phyloP scores from a whole-genome alignment of 2,329 filamentous ascomycete genomes.

The Botrytis sinoallii region DNA sequence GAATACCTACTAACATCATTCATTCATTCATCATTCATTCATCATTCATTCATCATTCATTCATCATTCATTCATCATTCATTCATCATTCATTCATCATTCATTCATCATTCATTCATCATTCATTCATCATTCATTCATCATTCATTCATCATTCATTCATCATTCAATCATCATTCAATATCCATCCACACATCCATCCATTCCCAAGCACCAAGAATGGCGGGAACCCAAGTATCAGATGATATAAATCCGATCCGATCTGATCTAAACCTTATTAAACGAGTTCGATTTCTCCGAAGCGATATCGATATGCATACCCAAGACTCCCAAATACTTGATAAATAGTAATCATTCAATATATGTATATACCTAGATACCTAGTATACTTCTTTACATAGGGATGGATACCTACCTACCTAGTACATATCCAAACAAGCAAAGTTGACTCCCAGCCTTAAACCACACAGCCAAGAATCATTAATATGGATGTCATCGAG shows the following conservation, averaged over 20 bases:
- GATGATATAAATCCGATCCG: neutral
- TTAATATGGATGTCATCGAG: neutral
- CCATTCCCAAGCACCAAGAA: neutral
- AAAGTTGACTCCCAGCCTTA: neutral
- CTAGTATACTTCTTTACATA: too few relatives aligned
- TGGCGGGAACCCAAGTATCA: neutral
- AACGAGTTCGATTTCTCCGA: neutral
- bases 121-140: neutral
- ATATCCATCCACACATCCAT: too few relatives aligned
- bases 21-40: neutral
- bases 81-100: neutral
- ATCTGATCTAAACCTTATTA: neutral
- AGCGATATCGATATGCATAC: neutral
- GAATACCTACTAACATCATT: neutral
- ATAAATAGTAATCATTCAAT: too few relatives aligned
- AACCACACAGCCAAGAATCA: neutral
- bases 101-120: neutral
- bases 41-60: neutral
- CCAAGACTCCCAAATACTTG: too few relatives aligned
- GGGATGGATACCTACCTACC: neutral
- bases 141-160: neutral
- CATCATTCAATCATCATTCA: neutral
- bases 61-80: neutral
- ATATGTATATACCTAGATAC: too few relatives aligned
- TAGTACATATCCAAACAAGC: neutral